Evolutionary conservation across 768 basidiomycete species (phyloP).

Genomic region (Suillus occidentalis): DNA sequence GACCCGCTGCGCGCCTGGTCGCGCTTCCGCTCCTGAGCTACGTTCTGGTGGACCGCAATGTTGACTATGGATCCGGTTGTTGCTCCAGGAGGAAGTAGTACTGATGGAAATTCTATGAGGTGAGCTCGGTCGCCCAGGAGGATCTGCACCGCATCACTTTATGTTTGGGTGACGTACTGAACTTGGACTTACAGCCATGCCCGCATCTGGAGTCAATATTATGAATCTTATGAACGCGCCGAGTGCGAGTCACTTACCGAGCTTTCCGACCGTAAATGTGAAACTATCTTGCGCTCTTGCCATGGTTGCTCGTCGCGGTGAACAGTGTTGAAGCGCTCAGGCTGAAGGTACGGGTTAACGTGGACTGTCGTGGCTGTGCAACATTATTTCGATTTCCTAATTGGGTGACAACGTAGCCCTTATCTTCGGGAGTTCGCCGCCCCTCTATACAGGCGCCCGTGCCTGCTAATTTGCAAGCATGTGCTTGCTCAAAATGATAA

Average conservation of each 20-base stretch:
- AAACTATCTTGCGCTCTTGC: constrained; percentile 60
- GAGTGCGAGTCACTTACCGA: constrained; percentile 56
- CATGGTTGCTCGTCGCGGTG: constrained; percentile 23
- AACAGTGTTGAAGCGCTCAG: background rate
- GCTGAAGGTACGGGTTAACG: constrained; percentile 1
- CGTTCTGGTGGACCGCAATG: constrained; percentile 91
- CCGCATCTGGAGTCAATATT: constrained; percentile 64
- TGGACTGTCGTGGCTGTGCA: background rate
- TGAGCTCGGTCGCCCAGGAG: constrained; percentile 92
- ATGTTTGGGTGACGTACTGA: constrained; percentile 7
- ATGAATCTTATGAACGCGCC: constrained; percentile 11
- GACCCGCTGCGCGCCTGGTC: too few species aligned
- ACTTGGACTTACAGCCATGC: constrained; percentile 74
- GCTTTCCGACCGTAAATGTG: constrained; percentile 93
- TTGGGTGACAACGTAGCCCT: background rate
- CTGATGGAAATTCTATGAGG: constrained; percentile 96
- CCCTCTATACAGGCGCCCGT: background rate
- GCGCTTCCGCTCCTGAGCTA: constrained; percentile 77
- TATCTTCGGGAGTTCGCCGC: background rate
- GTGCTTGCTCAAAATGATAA: background rate
- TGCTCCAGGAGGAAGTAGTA: constrained; percentile 89
- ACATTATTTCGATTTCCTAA: background rate
- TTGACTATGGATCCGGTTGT: constrained; percentile 95
- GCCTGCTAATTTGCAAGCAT: background rate
- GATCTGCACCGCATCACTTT: constrained; percentile 50